A percentile compares a stretch with the other conserved stretches of the same genome.
Conservation (phyloP, 495 filamentous ascomycete species). For the Wilcoxina mikolae region DNA sequence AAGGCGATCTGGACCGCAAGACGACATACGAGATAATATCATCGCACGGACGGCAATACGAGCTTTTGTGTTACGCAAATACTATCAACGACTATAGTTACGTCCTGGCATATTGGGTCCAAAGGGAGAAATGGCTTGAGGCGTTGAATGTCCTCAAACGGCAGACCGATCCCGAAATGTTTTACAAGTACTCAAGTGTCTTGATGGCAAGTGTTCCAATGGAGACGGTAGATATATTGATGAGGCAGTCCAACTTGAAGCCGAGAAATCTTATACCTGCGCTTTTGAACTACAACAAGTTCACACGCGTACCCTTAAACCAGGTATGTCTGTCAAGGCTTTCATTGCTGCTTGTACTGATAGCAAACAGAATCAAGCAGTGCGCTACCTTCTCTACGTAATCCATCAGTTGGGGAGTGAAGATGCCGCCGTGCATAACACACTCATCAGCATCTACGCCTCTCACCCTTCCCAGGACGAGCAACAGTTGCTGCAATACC, state of each 20-base stretch:
- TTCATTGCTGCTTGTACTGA: constrained; percentile 30
- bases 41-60: constrained; percentile 84
- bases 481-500: constrained; percentile 68
- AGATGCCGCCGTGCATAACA: constrained; percentile 92
- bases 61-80: constrained; percentile 79
- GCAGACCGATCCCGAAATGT: constrained; percentile 80
- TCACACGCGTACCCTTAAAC: constrained; percentile 43
- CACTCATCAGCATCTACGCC: constrained; percentile 88
- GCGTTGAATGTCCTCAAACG: constrained; percentile 74
- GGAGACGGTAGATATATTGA: constrained; percentile 80
- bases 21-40: constrained; percentile 93
- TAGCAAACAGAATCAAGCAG: constrained; percentile 63
- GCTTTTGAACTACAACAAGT: constrained; percentile 78
- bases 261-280: constrained; percentile 81
- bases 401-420: constrained; percentile 73
- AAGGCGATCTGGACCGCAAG: constrained; percentile 70
- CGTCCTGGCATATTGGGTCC: constrained; percentile 91
- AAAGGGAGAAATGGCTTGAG: constrained; percentile 86
- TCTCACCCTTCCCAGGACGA: constrained; percentile 71
- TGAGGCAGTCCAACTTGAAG: constrained; percentile 80
- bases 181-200: constrained; percentile 92
- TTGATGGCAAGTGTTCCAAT: constrained; percentile 76
- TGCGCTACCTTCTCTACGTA: constrained; percentile 84
- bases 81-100: constrained; percentile 83
- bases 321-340: constrained; percentile 27